Base-by-base conservation (phyloP, 768 basidiomycete genomes). In the Brasilioporus rufonigricans region DNA sequence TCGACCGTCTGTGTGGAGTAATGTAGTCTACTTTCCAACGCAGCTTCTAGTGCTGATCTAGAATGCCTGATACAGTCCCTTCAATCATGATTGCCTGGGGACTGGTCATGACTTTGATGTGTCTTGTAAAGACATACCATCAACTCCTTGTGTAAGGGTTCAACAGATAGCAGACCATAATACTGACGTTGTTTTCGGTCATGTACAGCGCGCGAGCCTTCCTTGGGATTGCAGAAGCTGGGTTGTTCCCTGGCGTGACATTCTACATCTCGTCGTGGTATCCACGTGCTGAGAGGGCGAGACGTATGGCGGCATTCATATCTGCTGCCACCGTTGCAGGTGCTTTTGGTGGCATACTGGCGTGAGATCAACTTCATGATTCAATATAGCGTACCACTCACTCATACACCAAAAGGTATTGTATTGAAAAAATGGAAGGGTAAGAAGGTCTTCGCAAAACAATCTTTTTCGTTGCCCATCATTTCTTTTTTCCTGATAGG, bases 291-390 rank as follows among this genome's bases (percentile, higher is more conserved):
- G 84, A 87, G 61, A 77, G 83, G 44, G 83, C 80, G 16, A 69
- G 68, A 57, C 78, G 85, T 24, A 77, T 84, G 51, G 82, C 84
- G 2, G 33, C 86, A 27, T 86, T 87, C 74, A 84, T 83, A 67
- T 79, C 79, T 18, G 82, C 83, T 29, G 83, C 83, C 12, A 83
- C 82, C 0, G 61, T 80, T 32, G 77, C 83, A 16, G 83, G 77
- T 48, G 69, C 72, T 56, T 83, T 73, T 66, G 80, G 81, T 45
- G 81, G 82, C 33, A 63, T 82, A 40, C 71, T 66, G 27, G 81
- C 81, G 52, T 82, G 64, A 61, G 79, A 40, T 3, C 11, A 10
- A 8, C 45, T 38, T 33, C 14, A 12, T 21, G 7, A 21, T n/a
- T 9, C 5, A 11, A 5, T 39, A 7, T 4, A 27, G 27, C 2